Conservation (phyloP, 2,329 filamentous ascomycete species). For the Thielaviopsis musarum region DNA sequence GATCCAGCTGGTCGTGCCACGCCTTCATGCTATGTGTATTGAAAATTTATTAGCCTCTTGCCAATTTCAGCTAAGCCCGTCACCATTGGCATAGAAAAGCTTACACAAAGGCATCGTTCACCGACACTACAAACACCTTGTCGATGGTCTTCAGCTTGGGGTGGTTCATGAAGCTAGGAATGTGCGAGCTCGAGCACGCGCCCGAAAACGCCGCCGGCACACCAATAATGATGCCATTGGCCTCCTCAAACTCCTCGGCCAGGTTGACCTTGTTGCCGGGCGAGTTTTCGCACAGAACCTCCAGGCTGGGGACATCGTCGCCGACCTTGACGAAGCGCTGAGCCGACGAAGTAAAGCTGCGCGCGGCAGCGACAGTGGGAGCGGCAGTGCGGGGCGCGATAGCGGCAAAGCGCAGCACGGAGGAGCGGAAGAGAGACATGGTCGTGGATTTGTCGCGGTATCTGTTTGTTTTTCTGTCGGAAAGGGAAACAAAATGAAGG, state of each 20-base stretch:
- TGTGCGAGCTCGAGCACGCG: conserved; percentile 45
- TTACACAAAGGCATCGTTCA: conserved; percentile 92
- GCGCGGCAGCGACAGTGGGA: neutral
- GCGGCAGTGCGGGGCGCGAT: neutral
- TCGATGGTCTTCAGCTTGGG: conserved; percentile 63
- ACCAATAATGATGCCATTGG: conserved; percentile 55
- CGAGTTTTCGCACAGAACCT: conserved; percentile 67
- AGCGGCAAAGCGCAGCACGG: conserved; percentile 7
- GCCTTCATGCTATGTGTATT: conserved; percentile 59
- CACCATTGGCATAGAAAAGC: conserved; percentile 19
- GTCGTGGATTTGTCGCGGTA: neutral
- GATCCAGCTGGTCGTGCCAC: conserved; percentile 66
- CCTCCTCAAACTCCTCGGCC: conserved; percentile 49
- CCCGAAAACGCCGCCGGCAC: conserved; percentile 62
- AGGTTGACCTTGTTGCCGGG: conserved; percentile 86
- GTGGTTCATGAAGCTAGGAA: conserved; percentile 76
- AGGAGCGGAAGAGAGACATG: conserved; percentile 10
- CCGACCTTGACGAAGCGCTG: conserved; percentile 54
- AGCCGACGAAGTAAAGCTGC: conserved; percentile 43
- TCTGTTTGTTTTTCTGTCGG: neutral
- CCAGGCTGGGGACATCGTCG: conserved; percentile 60
- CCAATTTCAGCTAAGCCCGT: neutral
- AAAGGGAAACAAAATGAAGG: neutral
- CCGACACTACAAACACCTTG: conserved; percentile 73
- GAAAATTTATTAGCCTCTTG: neutral